Evolutionary conservation across 1,284 basidiomycete genomes (phyloP).

Genomic region (Peniophora sp.): DNA sequence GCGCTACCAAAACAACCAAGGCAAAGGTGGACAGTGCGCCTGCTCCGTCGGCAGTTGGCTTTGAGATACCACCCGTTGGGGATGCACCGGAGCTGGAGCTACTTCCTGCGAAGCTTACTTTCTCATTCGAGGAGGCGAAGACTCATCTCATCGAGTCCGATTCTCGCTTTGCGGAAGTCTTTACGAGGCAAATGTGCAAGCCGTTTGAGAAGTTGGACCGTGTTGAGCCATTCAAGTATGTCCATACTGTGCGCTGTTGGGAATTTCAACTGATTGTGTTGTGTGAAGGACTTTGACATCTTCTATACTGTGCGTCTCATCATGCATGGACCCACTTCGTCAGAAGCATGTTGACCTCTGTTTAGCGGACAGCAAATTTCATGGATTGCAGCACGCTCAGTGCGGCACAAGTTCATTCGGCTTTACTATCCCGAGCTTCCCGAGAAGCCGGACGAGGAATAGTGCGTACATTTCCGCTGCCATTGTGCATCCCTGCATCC

Average conservation of each 20-base stretch:
- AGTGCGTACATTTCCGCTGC: slow-evolving; percentile 16
- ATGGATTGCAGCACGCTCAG: slow-evolving; percentile 83
- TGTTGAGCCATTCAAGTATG: slow-evolving; percentile 69
- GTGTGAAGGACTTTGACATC: slow-evolving; percentile 35
- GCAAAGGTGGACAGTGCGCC: background rate
- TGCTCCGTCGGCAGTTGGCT: background rate
- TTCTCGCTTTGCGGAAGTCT: slow-evolving; percentile 64
- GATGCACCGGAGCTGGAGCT: slow-evolving; percentile 14
- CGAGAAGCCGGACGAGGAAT: slow-evolving; percentile 47
- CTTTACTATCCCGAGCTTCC: slow-evolving; percentile 68
- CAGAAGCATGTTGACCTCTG: background rate
- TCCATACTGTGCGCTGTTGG: background rate
- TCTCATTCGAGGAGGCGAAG: slow-evolving; percentile 70
- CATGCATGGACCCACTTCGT: background rate
- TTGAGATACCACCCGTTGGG: background rate
- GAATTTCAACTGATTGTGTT: background rate
- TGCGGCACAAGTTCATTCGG: slow-evolving; percentile 76
- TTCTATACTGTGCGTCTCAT: slow-evolving; percentile 43
- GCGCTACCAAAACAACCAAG: background rate
- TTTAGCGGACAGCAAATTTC: slow-evolving; percentile 82
- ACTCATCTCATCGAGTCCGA: slow-evolving; percentile 64
- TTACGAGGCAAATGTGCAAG: slow-evolving; percentile 56
- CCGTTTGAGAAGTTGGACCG: slow-evolving; percentile 69
- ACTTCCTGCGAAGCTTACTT: slow-evolving; percentile 61
- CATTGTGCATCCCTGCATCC: background rate